Base-by-base conservation (phyloP, 805 yeast species). In the Candida coquimbonensis region DNA sequence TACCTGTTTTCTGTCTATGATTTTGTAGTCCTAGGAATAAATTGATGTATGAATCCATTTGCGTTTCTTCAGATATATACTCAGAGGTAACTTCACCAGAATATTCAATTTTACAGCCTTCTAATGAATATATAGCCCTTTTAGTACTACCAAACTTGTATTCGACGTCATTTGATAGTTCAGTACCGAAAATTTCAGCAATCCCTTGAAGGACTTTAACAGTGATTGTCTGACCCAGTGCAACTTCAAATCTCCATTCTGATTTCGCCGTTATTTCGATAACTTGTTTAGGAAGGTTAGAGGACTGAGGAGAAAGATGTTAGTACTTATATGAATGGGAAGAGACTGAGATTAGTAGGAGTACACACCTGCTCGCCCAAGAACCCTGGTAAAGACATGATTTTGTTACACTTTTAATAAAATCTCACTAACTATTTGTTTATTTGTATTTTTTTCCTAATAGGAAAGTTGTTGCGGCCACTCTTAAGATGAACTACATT, bases 101-200 rank as follows among this genome's bases (percentile, higher is more conserved):
- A 58, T 62, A 53, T 52, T 60, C 51, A 7, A 90, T 45, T 34
- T 63, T 68, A 54, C 87, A 80, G 5, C 96, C 96, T 33, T 76
- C 78, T 52, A 77, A 78, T 1, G 89, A 73, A 49, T 67, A 78
- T 1, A 85, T 55, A 13, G 82, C 76, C 5, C 76, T 65, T 44
- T 77, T 78, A 49, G 73, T 66, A 8, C 81, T 82, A 25, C 66
- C 63, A 56, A 86, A 80, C 4, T 64, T 59, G 55, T 80, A 83
- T 21, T 80, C 85, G 1, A 74, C 70, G 47, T 84, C 87, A 38
- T 73, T 69, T 3, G 96, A 86, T 24, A 93, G 74, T 61, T 93
- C 99, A 3, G 96, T 87, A 24, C 99, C 99, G 64, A 84, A 87
- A 9, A 89, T 76, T 66, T 93, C 99, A 2, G 87, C 96, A 3